Conservation (phyloP, 441 rosid species). For the California macrophylla region DNA sequence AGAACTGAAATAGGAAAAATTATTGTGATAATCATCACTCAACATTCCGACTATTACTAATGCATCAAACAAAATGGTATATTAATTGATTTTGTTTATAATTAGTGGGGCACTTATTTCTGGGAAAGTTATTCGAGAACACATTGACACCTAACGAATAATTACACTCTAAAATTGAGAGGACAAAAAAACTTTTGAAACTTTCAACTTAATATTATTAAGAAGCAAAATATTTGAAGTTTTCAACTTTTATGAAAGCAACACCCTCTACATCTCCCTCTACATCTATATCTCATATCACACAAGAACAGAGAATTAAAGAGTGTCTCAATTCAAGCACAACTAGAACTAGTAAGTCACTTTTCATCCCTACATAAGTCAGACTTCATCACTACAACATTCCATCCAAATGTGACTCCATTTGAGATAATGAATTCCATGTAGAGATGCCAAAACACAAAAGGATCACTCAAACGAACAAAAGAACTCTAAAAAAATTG, state of each 20-base stretch:
- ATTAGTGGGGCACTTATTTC: no score
- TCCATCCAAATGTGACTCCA: background rate
- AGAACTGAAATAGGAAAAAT: conserved; percentile 37
- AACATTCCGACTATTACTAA: background rate
- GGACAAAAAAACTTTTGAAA: background rate
- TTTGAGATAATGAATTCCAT: background rate
- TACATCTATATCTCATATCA: background rate
- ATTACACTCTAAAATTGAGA: background rate
- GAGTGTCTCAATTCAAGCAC: background rate
- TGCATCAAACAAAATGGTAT: background rate
- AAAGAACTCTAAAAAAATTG: background rate
- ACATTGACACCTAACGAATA: background rate
- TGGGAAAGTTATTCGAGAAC: background rate
- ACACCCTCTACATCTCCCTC: background rate
- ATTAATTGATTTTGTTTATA: background rate
- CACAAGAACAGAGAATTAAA: background rate
- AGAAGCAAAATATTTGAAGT: background rate
- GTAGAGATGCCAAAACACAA: background rate
- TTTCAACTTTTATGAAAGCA: background rate
- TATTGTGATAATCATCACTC: background rate
- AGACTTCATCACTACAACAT: background rate
- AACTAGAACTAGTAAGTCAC: background rate
- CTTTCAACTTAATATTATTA: background rate
- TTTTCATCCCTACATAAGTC: background rate
- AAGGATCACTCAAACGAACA: background rate